phyloP scores from a whole-genome alignment of 306 rosid genomes.

The Gastrolobium villosum region DNA sequence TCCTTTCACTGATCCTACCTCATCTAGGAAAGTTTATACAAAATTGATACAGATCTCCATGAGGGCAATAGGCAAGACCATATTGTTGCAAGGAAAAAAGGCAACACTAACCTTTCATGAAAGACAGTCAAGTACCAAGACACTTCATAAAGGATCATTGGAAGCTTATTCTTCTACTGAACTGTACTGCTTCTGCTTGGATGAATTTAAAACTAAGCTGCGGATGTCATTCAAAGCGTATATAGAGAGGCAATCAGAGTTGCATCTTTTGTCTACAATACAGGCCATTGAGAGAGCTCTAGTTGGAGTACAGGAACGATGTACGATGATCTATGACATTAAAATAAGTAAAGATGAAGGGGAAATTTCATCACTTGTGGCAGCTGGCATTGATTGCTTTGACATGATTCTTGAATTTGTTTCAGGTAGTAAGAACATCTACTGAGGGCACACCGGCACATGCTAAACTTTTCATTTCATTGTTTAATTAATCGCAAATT shows the following conservation, averaged over 20 bases:
- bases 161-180: conserved; percentile 61
- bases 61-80: conserved; percentile 82
- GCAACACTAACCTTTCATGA: conserved; percentile 78
- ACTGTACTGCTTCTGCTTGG: conserved; percentile 57
- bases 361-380: conserved; percentile 69
- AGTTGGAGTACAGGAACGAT: conserved; percentile 73
- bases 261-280: conserved; percentile 77
- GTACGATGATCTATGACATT: conserved; percentile 65
- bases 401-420: conserved; percentile 85
- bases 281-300: conserved; percentile 86
- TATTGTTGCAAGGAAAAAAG: conserved; percentile 81
- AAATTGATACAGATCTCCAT: conserved; percentile 71
- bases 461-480: conserved; percentile 30
- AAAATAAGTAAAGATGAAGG: conserved; percentile 71
- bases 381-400: conserved; percentile 88
- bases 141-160: conserved; percentile 57
- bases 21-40: conserved; percentile 65
- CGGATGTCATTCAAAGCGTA: conserved; percentile 75
- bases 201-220: conserved; percentile 73
- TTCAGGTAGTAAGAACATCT: conserved; percentile 69
- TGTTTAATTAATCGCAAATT: conserved; percentile 37
- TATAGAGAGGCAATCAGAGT: conserved; percentile 71
- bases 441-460: conserved; percentile 29
- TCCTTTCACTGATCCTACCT: conserved; percentile 67
- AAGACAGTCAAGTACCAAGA: conserved; percentile 71